Conservation (phyloP, 2,329 filamentous ascomycete species). For the Verticillium isaacii region DNA sequence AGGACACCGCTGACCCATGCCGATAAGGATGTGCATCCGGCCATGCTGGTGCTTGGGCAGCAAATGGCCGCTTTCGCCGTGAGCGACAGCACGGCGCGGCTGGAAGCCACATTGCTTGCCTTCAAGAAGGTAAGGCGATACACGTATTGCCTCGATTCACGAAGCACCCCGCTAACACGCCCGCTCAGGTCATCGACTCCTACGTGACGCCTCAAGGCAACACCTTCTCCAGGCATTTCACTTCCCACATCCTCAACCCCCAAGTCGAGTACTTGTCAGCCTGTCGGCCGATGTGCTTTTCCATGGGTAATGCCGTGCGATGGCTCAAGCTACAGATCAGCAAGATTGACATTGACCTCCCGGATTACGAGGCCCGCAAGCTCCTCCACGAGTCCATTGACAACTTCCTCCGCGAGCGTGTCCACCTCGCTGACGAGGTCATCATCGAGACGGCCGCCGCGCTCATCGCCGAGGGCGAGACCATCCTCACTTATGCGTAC, state of each 20-base stretch:
- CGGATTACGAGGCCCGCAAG: constrained; percentile 77
- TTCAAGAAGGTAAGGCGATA: constrained; percentile 68
- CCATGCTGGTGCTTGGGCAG: constrained; percentile 78
- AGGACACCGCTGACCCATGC: constrained; percentile 50
- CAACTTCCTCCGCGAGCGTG: constrained; percentile 82
- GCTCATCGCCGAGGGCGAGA: constrained; percentile 74
- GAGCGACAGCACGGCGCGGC: constrained; percentile 82
- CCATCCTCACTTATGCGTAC: constrained; percentile 81
- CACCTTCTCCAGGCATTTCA: constrained; percentile 85
- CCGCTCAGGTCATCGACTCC: constrained; percentile 73
- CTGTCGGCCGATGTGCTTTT: constrained; percentile 92
- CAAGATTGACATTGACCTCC: constrained; percentile 79
- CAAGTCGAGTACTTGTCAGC: constrained; percentile 94
- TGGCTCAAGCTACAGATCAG: constrained; percentile 91
- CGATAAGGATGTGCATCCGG: constrained; percentile 78
- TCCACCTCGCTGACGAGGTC: constrained; percentile 79
- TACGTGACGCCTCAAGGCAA: constrained; percentile 84
- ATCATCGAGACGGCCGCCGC: constrained; percentile 73
- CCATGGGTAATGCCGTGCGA: constrained; percentile 94
- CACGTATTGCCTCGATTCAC: not conserved
- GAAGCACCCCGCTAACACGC: not conserved
- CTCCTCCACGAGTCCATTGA: constrained; percentile 78
- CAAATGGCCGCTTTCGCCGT: constrained; percentile 87
- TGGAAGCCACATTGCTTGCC: constrained; percentile 80
- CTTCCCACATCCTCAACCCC: constrained; percentile 82